phyloP scores from a whole-genome alignment of 768 basidiomycete species.

The Obba rivulosa region DNA sequence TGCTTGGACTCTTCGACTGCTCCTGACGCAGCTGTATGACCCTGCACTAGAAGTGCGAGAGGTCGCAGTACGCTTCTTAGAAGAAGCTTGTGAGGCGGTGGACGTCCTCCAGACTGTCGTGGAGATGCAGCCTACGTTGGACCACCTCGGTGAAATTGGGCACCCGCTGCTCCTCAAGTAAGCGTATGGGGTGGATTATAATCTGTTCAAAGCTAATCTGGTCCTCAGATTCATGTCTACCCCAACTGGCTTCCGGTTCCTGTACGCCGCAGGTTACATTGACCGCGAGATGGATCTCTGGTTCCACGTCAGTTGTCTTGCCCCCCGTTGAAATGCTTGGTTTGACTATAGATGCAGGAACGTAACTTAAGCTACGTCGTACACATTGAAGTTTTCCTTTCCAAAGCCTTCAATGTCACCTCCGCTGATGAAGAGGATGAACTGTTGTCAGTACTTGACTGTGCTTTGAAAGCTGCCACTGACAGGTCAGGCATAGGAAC shows the following conservation, averaged over 20 bases:
- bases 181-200: conserved; percentile 18
- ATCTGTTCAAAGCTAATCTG: neutral
- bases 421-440: conserved; percentile 65
- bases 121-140: conserved; percentile 90
- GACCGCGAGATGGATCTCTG: conserved; percentile 93
- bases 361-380: conserved; percentile 92
- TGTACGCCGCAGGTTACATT: conserved; percentile 89
- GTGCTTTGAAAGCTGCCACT: neutral
- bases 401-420: conserved; percentile 62
- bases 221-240: conserved; percentile 84
- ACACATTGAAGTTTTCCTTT: conserved; percentile 88
- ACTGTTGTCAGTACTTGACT: conserved; percentile 34
- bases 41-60: conserved; percentile 86
- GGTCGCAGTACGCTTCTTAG: conserved; percentile 82
- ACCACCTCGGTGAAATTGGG: conserved; percentile 91
- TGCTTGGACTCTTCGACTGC: conserved; percentile 85
- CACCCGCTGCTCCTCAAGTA: conserved; percentile 85
- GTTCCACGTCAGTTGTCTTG: conserved; percentile 68
- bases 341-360: conserved; percentile 50
- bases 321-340: neutral
- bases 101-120: conserved; percentile 87
- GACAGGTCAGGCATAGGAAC: conserved; percentile 33
- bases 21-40: conserved; percentile 95
- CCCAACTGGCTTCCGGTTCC: conserved; percentile 85
- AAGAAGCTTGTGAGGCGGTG: conserved; percentile 83